Evolutionary conservation across 129 eudicot genomes (phyloP).

Genomic region (Pittosporum tobira): DNA sequence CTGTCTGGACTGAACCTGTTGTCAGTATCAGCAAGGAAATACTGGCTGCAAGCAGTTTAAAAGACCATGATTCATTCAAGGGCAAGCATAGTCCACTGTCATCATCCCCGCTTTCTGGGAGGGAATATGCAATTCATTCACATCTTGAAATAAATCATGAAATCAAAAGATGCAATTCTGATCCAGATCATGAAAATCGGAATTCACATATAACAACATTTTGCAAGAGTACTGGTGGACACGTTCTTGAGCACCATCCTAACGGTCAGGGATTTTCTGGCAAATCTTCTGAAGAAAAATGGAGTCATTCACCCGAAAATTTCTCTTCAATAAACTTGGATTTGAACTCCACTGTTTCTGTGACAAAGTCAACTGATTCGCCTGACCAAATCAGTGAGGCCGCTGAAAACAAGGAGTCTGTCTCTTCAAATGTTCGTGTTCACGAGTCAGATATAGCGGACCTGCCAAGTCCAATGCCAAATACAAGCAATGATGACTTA

Average conservation of each 20-base stretch:
- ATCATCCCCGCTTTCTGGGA: constrained; percentile 20
- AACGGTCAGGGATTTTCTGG: constrained; percentile 18
- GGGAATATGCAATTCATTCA: neutral
- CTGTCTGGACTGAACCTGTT: constrained; percentile 11
- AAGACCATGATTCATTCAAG: constrained; percentile 16
- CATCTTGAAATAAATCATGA: neutral
- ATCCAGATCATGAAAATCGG: constrained; percentile 10
- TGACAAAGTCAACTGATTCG: constrained; percentile 15
- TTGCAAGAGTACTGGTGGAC: constrained; percentile 15
- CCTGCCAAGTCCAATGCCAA: constrained; percentile 40
- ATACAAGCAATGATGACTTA: constrained; percentile 19
- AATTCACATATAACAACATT: constrained; percentile 15
- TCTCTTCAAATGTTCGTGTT: constrained; percentile 21
- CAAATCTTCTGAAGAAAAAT: constrained; percentile 41
- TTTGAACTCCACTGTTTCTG: constrained; percentile 19
- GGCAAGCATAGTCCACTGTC: constrained; percentile 18
- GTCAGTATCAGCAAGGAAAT: constrained; percentile 3
- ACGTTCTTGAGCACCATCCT: constrained; percentile 26
- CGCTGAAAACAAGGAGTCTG: constrained; percentile 17
- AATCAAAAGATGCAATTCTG: constrained; percentile 9
- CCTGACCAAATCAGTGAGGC: constrained; percentile 10
- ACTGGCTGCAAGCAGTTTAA: constrained; percentile 11
- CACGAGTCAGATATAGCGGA: constrained; percentile 28
- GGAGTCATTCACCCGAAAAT: constrained; percentile 28
- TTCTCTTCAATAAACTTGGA: constrained; percentile 28